phyloP scores from a whole-genome alignment of 2,329 filamentous ascomycete genomes.

The Trichoderma sp. region DNA sequence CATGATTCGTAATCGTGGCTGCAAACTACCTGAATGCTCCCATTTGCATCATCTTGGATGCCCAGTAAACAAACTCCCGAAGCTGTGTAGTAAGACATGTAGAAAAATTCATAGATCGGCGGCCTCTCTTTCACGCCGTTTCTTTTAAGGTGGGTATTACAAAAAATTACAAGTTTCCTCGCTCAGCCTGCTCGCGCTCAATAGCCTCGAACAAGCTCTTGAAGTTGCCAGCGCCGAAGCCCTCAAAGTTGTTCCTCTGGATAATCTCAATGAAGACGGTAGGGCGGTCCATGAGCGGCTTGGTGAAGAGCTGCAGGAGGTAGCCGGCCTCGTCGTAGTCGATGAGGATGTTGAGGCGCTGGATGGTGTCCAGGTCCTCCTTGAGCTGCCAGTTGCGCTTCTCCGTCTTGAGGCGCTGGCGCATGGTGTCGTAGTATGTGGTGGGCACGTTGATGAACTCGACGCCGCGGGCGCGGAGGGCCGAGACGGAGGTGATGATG shows the following conservation, averaged over 20 bases:
- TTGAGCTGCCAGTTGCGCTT: slow-evolving; percentile 61
- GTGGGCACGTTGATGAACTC: slow-evolving; percentile 88
- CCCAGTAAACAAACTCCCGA: neutral
- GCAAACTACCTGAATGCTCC: slow-evolving; percentile 2
- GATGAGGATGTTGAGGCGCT: slow-evolving; percentile 81
- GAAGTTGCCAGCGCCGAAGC: slow-evolving; percentile 94
- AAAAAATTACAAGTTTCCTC: slow-evolving; percentile 69
- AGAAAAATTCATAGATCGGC: neutral
- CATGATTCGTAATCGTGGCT: slow-evolving; percentile 11
- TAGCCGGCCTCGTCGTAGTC: slow-evolving; percentile 95
- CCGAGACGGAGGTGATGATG: slow-evolving; percentile 74
- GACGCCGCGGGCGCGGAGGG: slow-evolving; percentile 80
- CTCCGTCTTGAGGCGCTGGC: slow-evolving; percentile 66
- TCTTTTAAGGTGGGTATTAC: neutral
- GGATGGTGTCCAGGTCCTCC: slow-evolving; percentile 76
- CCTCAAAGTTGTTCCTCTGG: slow-evolving; percentile 83
- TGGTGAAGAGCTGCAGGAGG: slow-evolving; percentile 72
- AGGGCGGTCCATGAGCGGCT: slow-evolving; percentile 89
- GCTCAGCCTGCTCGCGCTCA: slow-evolving; percentile 82
- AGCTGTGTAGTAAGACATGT: neutral
- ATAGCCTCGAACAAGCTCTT: slow-evolving; percentile 94
- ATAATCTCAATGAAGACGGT: slow-evolving; percentile 98
- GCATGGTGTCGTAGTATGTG: slow-evolving; percentile 83
- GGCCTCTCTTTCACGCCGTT: neutral
- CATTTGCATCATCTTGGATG: neutral